These are phyloP conservation scores for Globisporangium mamillatum DNA, from an alignment of 352 stramenopile species.

Conservation along the genomic window DNA sequence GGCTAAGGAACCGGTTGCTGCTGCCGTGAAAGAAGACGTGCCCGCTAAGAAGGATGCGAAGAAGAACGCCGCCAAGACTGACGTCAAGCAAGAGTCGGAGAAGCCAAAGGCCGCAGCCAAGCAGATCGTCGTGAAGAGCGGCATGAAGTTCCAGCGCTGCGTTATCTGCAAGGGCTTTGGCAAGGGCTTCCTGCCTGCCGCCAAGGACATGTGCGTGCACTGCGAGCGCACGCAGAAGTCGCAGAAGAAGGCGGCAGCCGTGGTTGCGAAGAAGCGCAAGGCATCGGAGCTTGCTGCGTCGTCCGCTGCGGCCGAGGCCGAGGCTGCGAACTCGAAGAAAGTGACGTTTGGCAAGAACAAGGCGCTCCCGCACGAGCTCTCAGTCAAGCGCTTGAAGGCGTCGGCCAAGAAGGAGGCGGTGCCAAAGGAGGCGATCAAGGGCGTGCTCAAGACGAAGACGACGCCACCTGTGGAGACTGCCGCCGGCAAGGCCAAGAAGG, in stretches of 20 bases:
- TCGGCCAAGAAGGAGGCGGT: constrained; percentile 62
- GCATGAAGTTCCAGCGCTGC: constrained; percentile 77
- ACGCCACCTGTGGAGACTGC: constrained; percentile 14
- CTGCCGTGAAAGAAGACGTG: constrained; percentile 7
- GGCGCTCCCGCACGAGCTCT: constrained; percentile 69
- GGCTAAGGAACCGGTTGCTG: constrained; percentile 17
- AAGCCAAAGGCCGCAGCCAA: constrained; percentile 24
- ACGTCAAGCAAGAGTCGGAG: constrained; percentile 16
- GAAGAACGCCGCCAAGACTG: constrained; percentile 16
- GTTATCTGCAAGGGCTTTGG: constrained; percentile 61
- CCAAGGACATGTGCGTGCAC: constrained; percentile 68
- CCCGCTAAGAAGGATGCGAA: constrained; percentile 20
- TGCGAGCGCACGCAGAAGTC: constrained; percentile 61
- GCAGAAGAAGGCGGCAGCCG: constrained; percentile 53
- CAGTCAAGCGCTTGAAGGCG: constrained; percentile 80
- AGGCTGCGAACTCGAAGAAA: constrained; percentile 51
- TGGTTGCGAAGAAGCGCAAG: constrained; percentile 66
- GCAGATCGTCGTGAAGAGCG: constrained; percentile 49
- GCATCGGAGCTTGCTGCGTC: constrained; percentile 36
- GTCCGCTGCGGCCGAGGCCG: constrained; percentile 25
- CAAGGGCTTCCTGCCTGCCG: constrained; percentile 62
- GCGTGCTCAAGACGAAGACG: constrained; percentile 70
- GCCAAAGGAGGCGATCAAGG: constrained; percentile 63
- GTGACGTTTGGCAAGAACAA: constrained; percentile 89
- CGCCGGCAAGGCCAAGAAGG: constrained; percentile 42